Percentiles rank a stretch among this genome's conserved stretches.
phyloP scores from a whole-genome alignment of 805 yeast genomes.

The Kluyveromyces siamensis region DNA sequence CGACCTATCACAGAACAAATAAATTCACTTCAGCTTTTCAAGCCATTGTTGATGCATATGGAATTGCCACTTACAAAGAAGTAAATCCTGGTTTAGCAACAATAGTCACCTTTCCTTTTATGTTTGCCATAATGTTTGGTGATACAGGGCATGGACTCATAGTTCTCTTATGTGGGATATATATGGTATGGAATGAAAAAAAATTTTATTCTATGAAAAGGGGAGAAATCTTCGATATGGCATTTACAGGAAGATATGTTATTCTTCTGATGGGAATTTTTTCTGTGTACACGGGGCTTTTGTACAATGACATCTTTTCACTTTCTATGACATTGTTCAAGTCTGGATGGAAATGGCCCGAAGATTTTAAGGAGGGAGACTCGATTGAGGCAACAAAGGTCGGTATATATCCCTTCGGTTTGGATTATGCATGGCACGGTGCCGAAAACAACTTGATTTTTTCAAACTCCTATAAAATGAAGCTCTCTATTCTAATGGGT shows the following conservation, averaged over 20 bases:
- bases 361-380: constrained; percentile 58
- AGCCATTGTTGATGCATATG: constrained; percentile 90
- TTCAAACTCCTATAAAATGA: constrained; percentile 96
- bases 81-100: constrained; percentile 96
- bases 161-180: constrained; percentile 61
- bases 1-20: constrained; percentile 90
- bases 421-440: constrained; percentile 96
- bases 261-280: constrained; percentile 86
- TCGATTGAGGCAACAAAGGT: constrained; percentile 53
- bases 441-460: constrained; percentile 85
- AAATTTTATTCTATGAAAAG: constrained; percentile 58
- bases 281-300: constrained; percentile 89
- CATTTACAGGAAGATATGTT: constrained; percentile 86
- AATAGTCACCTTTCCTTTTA: constrained; percentile 90
- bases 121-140: constrained; percentile 99
- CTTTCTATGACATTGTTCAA: constrained; percentile 79
- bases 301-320: constrained; percentile 92
- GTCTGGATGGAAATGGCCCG: constrained; percentile 95
- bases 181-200: constrained; percentile 65
- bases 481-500: constrained; percentile 89
- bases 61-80: constrained; percentile 86
- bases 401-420: constrained; percentile 74
- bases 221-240: constrained; percentile 96
- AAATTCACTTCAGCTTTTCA: constrained; percentile 93
- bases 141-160: constrained; percentile 94